Conservation (phyloP, 352 stramenopile species). For the Plasmopara halstedii region DNA sequence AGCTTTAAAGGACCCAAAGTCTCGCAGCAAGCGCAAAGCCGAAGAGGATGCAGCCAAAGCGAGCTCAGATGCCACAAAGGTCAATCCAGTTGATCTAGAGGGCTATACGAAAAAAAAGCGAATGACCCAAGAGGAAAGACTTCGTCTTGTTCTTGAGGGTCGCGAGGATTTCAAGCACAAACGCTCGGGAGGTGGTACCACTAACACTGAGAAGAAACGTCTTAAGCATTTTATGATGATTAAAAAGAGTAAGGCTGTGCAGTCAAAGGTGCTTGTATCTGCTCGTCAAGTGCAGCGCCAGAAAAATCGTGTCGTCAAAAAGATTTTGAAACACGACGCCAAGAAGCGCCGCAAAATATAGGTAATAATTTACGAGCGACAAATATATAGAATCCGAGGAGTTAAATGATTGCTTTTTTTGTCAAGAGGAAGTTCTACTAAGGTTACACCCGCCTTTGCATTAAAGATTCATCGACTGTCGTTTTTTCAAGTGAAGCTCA, state of each 20-base stretch:
- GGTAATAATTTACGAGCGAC: background rate
- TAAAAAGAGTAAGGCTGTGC: constrained; percentile 90
- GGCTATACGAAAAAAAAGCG: constrained; percentile 88
- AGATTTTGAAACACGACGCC: constrained; percentile 81
- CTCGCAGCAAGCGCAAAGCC: constrained; percentile 70
- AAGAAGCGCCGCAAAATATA: constrained; percentile 74
- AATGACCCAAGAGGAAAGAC: constrained; percentile 77
- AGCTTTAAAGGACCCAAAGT: constrained; percentile 75
- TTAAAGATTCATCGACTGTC: constrained; percentile 22
- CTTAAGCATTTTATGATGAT: constrained; percentile 98
- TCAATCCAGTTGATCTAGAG: constrained; percentile 72
- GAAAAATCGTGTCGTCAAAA: constrained; percentile 78
- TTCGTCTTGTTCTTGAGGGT: constrained; percentile 81
- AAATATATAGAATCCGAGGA: background rate
- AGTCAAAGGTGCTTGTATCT: constrained; percentile 83
- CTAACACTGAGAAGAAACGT: constrained; percentile 96
- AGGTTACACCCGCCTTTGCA: background rate
- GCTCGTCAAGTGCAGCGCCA: constrained; percentile 76
- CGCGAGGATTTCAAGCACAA: constrained; percentile 90
- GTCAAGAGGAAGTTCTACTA: constrained; percentile 8
- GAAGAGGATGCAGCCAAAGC: constrained; percentile 53
- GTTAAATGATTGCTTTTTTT: too few species aligned
- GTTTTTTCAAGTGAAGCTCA: constrained; percentile 35
- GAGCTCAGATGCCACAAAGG: constrained; percentile 48
- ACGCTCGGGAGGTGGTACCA: constrained; percentile 90